phyloP scores from a whole-genome alignment of 345 rosid species.

The Citropsis articulata region DNA sequence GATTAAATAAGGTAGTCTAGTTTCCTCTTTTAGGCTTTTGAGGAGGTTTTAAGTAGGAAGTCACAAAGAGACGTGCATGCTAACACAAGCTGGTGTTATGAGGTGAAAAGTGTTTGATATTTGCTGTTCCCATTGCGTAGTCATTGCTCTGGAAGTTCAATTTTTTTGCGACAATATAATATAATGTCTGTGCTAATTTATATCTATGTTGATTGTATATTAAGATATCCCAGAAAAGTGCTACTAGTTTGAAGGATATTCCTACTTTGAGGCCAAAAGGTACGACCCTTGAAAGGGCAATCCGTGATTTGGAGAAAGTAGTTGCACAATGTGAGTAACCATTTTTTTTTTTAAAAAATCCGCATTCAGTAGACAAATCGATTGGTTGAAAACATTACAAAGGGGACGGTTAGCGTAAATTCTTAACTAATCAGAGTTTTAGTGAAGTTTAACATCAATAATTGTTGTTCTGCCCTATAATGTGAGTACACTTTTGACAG shows the following conservation, averaged over 20 bases:
- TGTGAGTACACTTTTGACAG: constrained; percentile 13
- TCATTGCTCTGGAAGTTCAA: background rate
- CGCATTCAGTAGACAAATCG: too few species aligned
- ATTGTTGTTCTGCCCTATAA: background rate
- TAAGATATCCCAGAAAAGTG: constrained; percentile 24
- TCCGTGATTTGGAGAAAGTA: constrained; percentile 39
- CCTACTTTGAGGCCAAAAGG: constrained; percentile 24
- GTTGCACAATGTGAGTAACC: constrained; percentile 37
- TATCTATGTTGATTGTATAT: constrained; percentile 3
- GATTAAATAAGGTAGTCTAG: background rate
- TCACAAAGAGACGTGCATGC: background rate
- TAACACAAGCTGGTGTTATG: background rate
- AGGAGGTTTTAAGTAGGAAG: background rate
- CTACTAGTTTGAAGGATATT: constrained; percentile 19
- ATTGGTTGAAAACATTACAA: too few species aligned
- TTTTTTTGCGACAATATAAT: background rate
- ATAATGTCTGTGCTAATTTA: background rate
- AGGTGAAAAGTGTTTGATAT: background rate
- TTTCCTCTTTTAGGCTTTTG: background rate
- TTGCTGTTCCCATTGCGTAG: background rate
- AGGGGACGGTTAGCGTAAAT: background rate
- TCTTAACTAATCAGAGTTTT: background rate
- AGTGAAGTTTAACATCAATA: background rate
- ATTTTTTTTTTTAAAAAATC: background rate
- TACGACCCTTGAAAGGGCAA: constrained; percentile 35